Evolutionary conservation across 768 basidiomycete genomes (phyloP).

Genomic region (Tubosaeta sp.): DNA sequence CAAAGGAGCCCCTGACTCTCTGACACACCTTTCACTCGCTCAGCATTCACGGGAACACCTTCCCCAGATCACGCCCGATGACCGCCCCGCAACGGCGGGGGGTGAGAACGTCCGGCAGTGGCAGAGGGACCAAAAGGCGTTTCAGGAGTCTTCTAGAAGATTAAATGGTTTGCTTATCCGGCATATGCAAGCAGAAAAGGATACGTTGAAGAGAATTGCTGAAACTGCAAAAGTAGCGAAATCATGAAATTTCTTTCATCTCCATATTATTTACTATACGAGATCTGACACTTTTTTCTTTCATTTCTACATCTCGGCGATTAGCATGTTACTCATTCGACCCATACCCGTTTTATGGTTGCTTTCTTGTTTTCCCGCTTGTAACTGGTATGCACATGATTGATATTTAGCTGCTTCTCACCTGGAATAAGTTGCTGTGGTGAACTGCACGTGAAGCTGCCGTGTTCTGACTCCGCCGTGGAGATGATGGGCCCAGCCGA

Average conservation of each 20-base stretch:
- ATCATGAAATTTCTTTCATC: conserved; percentile 13
- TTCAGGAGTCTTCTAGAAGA: conserved; percentile 56
- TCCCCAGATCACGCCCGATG: conserved; percentile 12
- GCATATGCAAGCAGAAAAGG: conserved; percentile 82
- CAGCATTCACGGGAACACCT: conserved; percentile 44
- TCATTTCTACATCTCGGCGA: conserved; percentile 3
- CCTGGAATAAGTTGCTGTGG: background rate
- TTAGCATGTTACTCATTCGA: conserved; percentile 16
- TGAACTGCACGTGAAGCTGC: conserved; percentile 25
- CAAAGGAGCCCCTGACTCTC: conserved; percentile 31
- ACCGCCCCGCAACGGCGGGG: conserved; percentile 14
- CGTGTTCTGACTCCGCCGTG: conserved; percentile 34
- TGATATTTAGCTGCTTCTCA: conserved; percentile 14
- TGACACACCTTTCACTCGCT: conserved; percentile 30
- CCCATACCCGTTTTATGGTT: conserved; percentile 25
- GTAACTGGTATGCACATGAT: conserved; percentile 27
- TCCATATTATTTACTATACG: conserved; percentile 13
- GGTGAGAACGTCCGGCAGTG: conserved; percentile 25
- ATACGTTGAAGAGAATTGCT: conserved; percentile 74
- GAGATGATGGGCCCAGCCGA: conserved; percentile 19
- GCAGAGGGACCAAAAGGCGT: conserved; percentile 30
- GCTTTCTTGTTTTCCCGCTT: conserved; percentile 16
- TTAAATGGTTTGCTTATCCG: conserved; percentile 77
- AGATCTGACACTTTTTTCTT: conserved; percentile 6
- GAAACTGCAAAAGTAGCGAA: conserved; percentile 36